Percentiles rank a stretch among this genome's conserved stretches.
Conservation (phyloP, 148 eudicot species). For the Rhododendron griersonianum region DNA sequence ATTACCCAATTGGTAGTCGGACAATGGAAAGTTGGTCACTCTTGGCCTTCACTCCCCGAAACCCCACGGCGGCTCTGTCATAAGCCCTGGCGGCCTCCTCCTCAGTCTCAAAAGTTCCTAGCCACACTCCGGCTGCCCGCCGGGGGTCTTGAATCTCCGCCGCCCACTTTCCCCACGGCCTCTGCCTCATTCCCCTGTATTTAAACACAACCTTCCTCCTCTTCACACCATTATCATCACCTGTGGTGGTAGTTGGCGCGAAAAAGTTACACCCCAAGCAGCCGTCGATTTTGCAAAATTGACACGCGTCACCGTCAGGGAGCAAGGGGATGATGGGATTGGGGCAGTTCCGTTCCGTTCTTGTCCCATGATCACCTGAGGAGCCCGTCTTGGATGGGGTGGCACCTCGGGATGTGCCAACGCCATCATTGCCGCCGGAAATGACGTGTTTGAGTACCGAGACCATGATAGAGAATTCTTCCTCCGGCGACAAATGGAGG, state of each 20-base stretch:
- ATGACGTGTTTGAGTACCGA: neutral
- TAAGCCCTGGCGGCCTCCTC: conserved; percentile 58
- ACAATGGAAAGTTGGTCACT: conserved; percentile 39
- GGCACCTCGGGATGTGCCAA: neutral
- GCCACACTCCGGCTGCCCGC: conserved; percentile 43
- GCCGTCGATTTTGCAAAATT: conserved; percentile 12
- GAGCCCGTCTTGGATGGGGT: neutral
- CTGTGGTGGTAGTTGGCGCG: neutral
- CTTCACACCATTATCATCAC: conserved; percentile 1
- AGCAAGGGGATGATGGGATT: neutral
- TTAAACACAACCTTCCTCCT: conserved; percentile 21
- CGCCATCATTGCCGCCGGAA: too few relatives aligned
- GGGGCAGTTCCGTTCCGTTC: neutral
- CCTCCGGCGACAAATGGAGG: too few relatives aligned
- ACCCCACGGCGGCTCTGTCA: conserved; percentile 41
- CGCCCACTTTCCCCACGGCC: conserved; percentile 73
- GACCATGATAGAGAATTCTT: too few relatives aligned
- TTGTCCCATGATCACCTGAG: neutral
- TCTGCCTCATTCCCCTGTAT: conserved; percentile 56
- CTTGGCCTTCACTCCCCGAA: conserved; percentile 50
- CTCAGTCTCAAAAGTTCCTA: conserved; percentile 51
- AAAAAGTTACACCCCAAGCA: conserved; percentile 30
- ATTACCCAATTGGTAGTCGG: conserved; percentile 21
- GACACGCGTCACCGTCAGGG: conserved; percentile 3
- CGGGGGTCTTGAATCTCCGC: conserved; percentile 57